Conservation (phyloP, 768 basidiomycete species). For the Suillus lakei region DNA sequence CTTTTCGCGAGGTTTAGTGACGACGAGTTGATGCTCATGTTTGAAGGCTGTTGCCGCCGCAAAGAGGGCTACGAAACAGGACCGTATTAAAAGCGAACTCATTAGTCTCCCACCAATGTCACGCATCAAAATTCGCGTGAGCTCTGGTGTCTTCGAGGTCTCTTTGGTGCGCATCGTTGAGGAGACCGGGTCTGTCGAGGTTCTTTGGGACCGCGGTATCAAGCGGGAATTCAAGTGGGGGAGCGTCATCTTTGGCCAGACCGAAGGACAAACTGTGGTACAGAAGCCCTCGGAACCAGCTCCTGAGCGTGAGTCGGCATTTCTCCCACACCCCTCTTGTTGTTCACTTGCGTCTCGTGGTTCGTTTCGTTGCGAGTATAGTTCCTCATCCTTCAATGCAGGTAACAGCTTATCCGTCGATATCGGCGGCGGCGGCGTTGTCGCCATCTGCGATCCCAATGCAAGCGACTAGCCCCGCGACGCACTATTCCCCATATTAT, state of each 20-base stretch:
- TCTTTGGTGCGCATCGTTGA: slow-evolving; percentile 73
- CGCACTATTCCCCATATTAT: slow-evolving; percentile 20
- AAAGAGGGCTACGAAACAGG: slow-evolving; percentile 76
- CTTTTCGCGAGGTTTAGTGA: neutral
- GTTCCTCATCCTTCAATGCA: slow-evolving; percentile 24
- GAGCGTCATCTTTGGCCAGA: slow-evolving; percentile 77
- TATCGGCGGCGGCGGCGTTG: slow-evolving; percentile 17
- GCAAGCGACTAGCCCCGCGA: slow-evolving; percentile 16
- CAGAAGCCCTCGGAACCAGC: slow-evolving; percentile 69
- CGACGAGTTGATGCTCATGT: slow-evolving; percentile 6
- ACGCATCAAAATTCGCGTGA: slow-evolving; percentile 84
- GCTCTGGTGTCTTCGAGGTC: slow-evolving; percentile 86
- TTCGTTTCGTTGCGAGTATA: slow-evolving; percentile 15
- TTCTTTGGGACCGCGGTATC: slow-evolving; percentile 77
- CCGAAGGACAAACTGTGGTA: slow-evolving; percentile 64
- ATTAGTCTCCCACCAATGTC: slow-evolving; percentile 70
- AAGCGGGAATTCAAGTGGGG: slow-evolving; percentile 86
- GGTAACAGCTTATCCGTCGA: slow-evolving; percentile 28
- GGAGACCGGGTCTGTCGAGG: slow-evolving; percentile 73
- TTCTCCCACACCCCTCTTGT: slow-evolving; percentile 13
- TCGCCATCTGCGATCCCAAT: slow-evolving; percentile 26
- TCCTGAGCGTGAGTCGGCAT: slow-evolving; percentile 46
- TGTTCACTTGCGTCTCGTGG: slow-evolving; percentile 15
- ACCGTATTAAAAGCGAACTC: slow-evolving; percentile 73
- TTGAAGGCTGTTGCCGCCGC: slow-evolving; percentile 72